Conservation (phyloP, 768 basidiomycete species). For the Pleurotus platypus region DNA sequence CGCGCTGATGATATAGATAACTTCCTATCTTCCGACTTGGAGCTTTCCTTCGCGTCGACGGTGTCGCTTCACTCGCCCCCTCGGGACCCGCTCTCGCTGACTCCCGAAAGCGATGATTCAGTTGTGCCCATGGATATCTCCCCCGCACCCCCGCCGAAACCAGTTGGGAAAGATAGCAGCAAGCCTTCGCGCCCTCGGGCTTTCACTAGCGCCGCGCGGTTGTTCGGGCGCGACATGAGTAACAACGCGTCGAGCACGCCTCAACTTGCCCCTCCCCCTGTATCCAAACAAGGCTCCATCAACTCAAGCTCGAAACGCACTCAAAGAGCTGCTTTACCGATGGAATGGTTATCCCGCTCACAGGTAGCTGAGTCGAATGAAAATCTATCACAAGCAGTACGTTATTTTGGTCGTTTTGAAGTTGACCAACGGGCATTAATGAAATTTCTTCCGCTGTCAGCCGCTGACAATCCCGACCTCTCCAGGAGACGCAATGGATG, state of each 20-base stretch:
- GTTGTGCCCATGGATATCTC: slow-evolving; percentile 82
- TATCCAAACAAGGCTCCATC: slow-evolving; percentile 28
- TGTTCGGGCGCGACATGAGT: slow-evolving; percentile 75
- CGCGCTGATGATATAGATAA: slow-evolving; percentile 56
- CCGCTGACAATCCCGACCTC: slow-evolving; percentile 35
- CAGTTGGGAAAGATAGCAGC: slow-evolving; percentile 9
- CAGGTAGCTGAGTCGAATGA: slow-evolving; percentile 8
- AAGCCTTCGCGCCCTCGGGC: slow-evolving; percentile 54
- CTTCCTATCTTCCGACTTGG: slow-evolving; percentile 70
- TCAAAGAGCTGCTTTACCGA: slow-evolving; percentile 62
- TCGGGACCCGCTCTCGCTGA: slow-evolving; percentile 37
- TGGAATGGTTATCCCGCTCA: slow-evolving; percentile 49
- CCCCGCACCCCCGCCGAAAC: slow-evolving; percentile 46
- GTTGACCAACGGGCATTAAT: slow-evolving; percentile 6
- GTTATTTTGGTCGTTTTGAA: slow-evolving; percentile 3
- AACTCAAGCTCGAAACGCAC: slow-evolving; percentile 46
- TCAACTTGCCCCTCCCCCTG: slow-evolving; percentile 20
- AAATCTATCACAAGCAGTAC: neutral
- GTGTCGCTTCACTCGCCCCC: slow-evolving; percentile 78
- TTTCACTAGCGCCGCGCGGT: slow-evolving; percentile 58
- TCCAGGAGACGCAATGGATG: slow-evolving; percentile 74
- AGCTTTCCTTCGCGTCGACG: slow-evolving; percentile 78
- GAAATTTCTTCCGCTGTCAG: slow-evolving; percentile 20
- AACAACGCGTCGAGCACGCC: slow-evolving; percentile 41
- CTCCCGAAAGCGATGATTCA: slow-evolving; percentile 41